These are phyloP conservation scores for Wickerhamiella bombiphila DNA, from an alignment of 805 yeast species.

Conservation along the genomic window DNA sequence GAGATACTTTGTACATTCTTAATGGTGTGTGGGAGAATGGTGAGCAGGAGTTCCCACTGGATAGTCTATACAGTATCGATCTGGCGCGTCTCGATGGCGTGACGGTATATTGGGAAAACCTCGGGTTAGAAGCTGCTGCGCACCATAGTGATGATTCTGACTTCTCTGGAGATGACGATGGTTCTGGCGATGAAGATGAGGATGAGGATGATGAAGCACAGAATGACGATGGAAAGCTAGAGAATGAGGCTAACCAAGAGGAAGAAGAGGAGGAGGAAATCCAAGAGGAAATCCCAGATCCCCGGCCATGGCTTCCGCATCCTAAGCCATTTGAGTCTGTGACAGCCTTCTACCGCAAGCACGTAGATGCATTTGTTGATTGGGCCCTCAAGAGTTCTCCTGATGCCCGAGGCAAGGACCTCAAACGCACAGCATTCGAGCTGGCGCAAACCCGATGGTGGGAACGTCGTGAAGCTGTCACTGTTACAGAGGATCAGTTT, in stretches of 20 bases:
- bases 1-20: slow-evolving; percentile 66
- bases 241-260: slow-evolving; percentile 55
- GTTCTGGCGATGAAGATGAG: slow-evolving; percentile 60
- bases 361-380: slow-evolving; percentile 74
- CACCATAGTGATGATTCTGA: slow-evolving; percentile 30
- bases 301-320: slow-evolving; percentile 93
- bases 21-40: slow-evolving; percentile 88
- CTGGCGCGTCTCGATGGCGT: slow-evolving; percentile 78
- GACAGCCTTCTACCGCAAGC: slow-evolving; percentile 70
- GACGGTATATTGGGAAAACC: slow-evolving; percentile 79
- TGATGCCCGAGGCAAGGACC: slow-evolving; percentile 76
- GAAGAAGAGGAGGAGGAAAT: slow-evolving; percentile 46
- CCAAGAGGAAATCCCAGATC: slow-evolving; percentile 55
- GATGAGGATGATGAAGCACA: slow-evolving; percentile 30
- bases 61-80: slow-evolving; percentile 76
- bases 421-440: slow-evolving; percentile 80
- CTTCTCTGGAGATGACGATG: slow-evolving; percentile 38
- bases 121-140: slow-evolving; percentile 28
- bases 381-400: slow-evolving; percentile 85
- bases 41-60: slow-evolving; percentile 74
- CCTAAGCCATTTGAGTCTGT: slow-evolving; percentile 85
- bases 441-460: slow-evolving; percentile 92
- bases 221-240: slow-evolving; percentile 33
- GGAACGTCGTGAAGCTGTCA: slow-evolving; percentile 92
- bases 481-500: slow-evolving; percentile 72